A percentile compares a stretch with the other conserved stretches of the same genome.
Evolutionary conservation across 2,329 filamentous ascomycete genomes (phyloP).

Genomic region (Pyricularia sp.): DNA sequence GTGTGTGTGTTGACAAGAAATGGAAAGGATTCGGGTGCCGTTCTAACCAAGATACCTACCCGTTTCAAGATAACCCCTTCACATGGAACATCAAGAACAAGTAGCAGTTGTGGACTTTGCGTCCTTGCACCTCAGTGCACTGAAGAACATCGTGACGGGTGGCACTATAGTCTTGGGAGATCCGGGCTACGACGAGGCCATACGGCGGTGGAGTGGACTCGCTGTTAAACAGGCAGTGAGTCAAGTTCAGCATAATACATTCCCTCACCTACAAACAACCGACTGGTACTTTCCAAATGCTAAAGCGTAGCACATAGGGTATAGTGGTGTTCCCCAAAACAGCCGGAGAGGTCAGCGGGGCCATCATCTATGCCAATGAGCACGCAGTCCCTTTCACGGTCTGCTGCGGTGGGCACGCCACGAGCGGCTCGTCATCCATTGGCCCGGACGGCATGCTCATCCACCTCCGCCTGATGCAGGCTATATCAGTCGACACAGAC

Average conservation of each 20-base stretch:
- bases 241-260: not conserved
- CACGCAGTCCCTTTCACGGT: slow-evolving; percentile 36
- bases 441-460: slow-evolving; percentile 38
- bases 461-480: slow-evolving; percentile 36
- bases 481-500: slow-evolving; percentile 31
- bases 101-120: not conserved
- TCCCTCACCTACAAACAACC: not conserved
- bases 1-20: not conserved
- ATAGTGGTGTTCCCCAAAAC: slow-evolving; percentile 27
- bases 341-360: slow-evolving; percentile 24
- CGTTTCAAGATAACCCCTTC: not conserved
- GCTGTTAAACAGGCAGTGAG: not conserved
- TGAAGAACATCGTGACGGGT: not conserved
- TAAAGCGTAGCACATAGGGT: not conserved
- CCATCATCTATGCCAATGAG: slow-evolving; percentile 28
- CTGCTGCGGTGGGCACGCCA: slow-evolving; percentile 42
- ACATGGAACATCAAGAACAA: not conserved
- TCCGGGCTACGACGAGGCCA: not conserved
- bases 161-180: not conserved
- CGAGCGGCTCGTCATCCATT: slow-evolving; percentile 34
- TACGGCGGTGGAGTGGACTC: not conserved
- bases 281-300: not conserved
- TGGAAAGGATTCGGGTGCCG: not conserved
- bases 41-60: not conserved
- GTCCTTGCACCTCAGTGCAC: not conserved